Evolutionary conservation across 2,329 filamentous ascomycete genomes (phyloP).

Genomic region (Curvularia verruculosa): DNA sequence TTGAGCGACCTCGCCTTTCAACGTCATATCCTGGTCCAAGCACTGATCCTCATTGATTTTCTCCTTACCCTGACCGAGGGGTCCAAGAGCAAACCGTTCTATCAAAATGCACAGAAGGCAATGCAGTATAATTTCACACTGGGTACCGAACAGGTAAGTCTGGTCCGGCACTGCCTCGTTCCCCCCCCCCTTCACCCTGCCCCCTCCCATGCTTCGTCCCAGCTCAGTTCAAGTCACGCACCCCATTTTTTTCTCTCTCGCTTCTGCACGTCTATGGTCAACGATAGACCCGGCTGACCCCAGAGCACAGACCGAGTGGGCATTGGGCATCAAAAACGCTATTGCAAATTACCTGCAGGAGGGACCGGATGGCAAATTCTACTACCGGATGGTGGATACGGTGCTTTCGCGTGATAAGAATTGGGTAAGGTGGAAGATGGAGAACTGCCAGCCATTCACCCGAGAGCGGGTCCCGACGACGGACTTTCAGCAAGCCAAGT

Average conservation of each 20-base stretch:
- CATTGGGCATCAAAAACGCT: conserved; percentile 72
- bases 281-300: conserved; percentile 42
- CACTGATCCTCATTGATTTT: conserved; percentile 93
- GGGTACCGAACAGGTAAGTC: conserved; percentile 79
- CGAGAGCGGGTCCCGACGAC: conserved; percentile 71
- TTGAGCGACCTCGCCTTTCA: conserved; percentile 94
- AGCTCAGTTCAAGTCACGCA: conserved; percentile 5
- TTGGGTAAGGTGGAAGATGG: conserved; percentile 98
- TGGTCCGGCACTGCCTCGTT: conserved; percentile 13
- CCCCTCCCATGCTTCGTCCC: too few relatives aligned
- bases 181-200: too few relatives aligned
- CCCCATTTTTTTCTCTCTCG: conserved; percentile 16
- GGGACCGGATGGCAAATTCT: conserved; percentile 85
- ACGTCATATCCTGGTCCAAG: conserved; percentile 91
- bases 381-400: conserved; percentile 95
- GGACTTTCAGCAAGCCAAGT: conserved; percentile 73
- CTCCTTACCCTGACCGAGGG: conserved; percentile 85
- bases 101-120: conserved; percentile 78
- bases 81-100: conserved; percentile 78
- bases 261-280: conserved; percentile 33
- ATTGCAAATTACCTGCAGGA: conserved; percentile 85
- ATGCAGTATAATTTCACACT: conserved; percentile 81
- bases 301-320: conserved; percentile 76
- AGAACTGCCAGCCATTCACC: conserved; percentile 88
- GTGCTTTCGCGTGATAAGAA: conserved; percentile 96